phyloP scores from a whole-genome alignment of 2,329 filamentous ascomycete species.

The Triangularia setosa region DNA sequence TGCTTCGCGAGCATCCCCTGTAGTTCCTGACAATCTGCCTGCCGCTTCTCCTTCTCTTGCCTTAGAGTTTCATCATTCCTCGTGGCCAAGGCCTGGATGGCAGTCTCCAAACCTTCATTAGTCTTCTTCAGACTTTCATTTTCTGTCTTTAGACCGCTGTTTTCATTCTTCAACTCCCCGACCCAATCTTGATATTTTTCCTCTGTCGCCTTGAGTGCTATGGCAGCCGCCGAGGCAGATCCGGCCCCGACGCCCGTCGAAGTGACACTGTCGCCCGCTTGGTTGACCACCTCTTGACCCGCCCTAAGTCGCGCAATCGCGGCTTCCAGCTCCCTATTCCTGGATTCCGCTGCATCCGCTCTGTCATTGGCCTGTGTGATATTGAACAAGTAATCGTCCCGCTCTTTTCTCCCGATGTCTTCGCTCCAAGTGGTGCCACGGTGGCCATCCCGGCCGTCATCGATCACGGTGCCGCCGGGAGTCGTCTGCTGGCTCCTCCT shows the following conservation, averaged over 20 bases:
- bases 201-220: neutral
- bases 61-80: neutral
- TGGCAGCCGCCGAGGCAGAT: neutral
- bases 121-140: neutral
- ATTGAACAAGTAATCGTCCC: neutral
- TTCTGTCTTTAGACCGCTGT: neutral
- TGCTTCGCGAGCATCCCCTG: neutral
- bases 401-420: neutral
- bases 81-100: neutral
- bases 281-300: neutral
- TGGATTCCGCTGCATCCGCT: neutral
- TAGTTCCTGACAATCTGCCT: neutral
- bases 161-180: neutral
- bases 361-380: neutral
- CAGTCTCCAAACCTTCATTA: neutral
- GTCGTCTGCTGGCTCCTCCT: neutral
- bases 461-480: neutral
- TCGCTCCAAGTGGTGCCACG: neutral
- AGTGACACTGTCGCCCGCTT: neutral
- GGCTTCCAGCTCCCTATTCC: neutral
- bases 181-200: neutral
- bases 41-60: neutral
- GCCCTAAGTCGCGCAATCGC: neutral
- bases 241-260: neutral
- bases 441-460: neutral